A percentile compares a stretch with the other conserved stretches of the same genome.
phyloP scores from a whole-genome alignment of 1,284 basidiomycete species.

The Leccinum variabile region DNA sequence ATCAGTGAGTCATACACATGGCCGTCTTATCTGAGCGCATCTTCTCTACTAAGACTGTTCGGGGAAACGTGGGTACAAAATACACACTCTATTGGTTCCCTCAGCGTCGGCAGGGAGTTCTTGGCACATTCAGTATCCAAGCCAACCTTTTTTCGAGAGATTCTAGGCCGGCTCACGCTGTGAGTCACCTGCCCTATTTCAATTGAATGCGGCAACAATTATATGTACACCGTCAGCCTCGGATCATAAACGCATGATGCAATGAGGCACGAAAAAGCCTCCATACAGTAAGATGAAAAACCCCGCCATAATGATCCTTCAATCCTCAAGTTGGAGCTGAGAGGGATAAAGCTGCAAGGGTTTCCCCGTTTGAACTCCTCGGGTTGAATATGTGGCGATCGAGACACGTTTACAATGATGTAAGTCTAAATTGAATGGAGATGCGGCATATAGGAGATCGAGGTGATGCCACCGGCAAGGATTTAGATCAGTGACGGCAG shows the following conservation, averaged over 20 bases:
- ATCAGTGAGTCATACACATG: neutral
- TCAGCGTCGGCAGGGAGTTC: neutral
- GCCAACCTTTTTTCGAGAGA: too few relatives aligned
- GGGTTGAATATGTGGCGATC: conserved; percentile 16
- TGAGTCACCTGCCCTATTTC: neutral
- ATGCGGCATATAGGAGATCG: neutral
- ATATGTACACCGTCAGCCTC: conserved; percentile 11
- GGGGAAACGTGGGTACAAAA: neutral
- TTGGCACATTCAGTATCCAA: conserved; percentile 4
- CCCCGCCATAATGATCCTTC: conserved; percentile 3
- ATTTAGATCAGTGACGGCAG: conserved; percentile 6
- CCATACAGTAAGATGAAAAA: conserved; percentile 1
- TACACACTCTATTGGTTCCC: conserved; percentile 6
- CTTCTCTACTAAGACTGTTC: neutral
- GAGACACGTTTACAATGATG: neutral
- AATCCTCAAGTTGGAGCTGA: neutral
- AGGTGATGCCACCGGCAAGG: neutral
- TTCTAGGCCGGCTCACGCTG: conserved; percentile 3
- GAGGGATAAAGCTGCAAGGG: neutral
- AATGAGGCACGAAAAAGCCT: conserved; percentile 4
- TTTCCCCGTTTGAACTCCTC: conserved; percentile 15
- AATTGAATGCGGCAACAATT: neutral
- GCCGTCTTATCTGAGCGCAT: neutral
- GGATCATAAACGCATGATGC: conserved; percentile 13
- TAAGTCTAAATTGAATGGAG: conserved; percentile 4